Percentiles rank a stretch among this genome's conserved stretches.
Conservation (phyloP, 768 basidiomycete species). For the Termitomyces sp. region DNA sequence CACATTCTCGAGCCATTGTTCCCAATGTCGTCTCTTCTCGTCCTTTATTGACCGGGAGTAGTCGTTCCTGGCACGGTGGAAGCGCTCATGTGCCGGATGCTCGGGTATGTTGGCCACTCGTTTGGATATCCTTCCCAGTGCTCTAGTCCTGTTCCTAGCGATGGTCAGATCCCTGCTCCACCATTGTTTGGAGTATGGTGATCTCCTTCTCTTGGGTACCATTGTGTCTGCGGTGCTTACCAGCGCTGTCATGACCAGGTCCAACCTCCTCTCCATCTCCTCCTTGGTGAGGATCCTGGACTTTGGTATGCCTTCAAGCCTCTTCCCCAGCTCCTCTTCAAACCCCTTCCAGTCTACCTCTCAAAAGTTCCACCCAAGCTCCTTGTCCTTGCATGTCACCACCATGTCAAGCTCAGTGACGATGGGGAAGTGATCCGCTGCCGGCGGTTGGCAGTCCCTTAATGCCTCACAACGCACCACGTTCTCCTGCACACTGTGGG, state of each 20-base stretch:
- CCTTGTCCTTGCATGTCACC: too few species aligned
- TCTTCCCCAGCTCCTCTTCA: not conserved
- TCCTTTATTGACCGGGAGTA: too few species aligned
- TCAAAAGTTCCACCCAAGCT: not conserved
- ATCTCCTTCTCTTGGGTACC: not conserved
- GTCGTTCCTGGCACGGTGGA: too few species aligned
- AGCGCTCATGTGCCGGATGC: too few species aligned
- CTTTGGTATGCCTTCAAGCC: not conserved
- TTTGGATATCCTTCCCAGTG: too few species aligned
- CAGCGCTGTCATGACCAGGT: not conserved
- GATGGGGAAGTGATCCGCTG: not conserved
- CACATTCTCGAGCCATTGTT: too few species aligned
- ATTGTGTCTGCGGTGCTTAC: not conserved
- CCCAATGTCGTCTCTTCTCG: too few species aligned
- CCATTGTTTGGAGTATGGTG: too few species aligned
- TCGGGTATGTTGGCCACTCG: too few species aligned
- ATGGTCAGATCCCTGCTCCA: too few species aligned
- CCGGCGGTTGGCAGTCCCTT: fast-evolving
- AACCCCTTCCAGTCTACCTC: not conserved
- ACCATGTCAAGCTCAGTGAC: not conserved
- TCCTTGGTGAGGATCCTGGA: not conserved
- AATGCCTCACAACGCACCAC: not conserved
- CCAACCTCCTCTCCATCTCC: not conserved
- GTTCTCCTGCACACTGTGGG: not conserved
- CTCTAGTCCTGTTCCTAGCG: too few species aligned